Conservation (phyloP, 2,329 filamentous ascomycete genomes). For the Colletotrichum tofieldiae region DNA sequence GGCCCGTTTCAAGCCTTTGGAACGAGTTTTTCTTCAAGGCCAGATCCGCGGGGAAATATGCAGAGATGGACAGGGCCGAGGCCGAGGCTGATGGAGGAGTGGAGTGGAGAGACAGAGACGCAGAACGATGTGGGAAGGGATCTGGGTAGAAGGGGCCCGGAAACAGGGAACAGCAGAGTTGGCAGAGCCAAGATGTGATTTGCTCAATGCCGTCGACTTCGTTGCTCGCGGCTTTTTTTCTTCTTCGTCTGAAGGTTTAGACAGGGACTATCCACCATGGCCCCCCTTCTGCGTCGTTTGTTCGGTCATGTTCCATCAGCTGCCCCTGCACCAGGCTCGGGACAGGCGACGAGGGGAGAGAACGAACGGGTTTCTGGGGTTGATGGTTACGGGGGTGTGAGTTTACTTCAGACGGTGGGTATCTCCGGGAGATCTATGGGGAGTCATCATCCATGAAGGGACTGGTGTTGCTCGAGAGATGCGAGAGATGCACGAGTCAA, state of each 20-base stretch:
- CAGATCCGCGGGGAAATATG: neutral
- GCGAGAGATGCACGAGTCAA: constrained; percentile 11
- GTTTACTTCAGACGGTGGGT: constrained; percentile 2
- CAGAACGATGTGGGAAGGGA: constrained; percentile 20
- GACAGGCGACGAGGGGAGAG: neutral
- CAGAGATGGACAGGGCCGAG: constrained; percentile 6
- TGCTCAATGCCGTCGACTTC: neutral
- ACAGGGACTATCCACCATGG: constrained; percentile 13
- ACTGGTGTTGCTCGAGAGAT: neutral
- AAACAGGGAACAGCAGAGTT: constrained; percentile 37
- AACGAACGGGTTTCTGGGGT: neutral
- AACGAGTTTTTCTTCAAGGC: neutral
- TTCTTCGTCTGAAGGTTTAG: constrained; percentile 26
- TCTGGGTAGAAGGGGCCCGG: constrained; percentile 3
- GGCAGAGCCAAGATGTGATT: constrained; percentile 17
- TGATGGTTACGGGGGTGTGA: neutral
- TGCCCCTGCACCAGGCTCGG: constrained; percentile 2
- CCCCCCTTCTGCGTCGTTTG: constrained; percentile 9
- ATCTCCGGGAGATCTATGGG: constrained; percentile 3
- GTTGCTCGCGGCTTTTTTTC: constrained; percentile 3
- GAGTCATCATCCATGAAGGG: neutral
- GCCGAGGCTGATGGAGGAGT: constrained; percentile 22
- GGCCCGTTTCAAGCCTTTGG: constrained; percentile 2
- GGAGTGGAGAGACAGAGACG: constrained; percentile 18
- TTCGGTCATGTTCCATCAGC: constrained; percentile 24